A percentile compares a stretch with the other conserved stretches of the same genome.
These are phyloP conservation scores for Cordyceps tenuipes DNA, from an alignment of 2,329 filamentous ascomycete species.

Conservation along the genomic window DNA sequence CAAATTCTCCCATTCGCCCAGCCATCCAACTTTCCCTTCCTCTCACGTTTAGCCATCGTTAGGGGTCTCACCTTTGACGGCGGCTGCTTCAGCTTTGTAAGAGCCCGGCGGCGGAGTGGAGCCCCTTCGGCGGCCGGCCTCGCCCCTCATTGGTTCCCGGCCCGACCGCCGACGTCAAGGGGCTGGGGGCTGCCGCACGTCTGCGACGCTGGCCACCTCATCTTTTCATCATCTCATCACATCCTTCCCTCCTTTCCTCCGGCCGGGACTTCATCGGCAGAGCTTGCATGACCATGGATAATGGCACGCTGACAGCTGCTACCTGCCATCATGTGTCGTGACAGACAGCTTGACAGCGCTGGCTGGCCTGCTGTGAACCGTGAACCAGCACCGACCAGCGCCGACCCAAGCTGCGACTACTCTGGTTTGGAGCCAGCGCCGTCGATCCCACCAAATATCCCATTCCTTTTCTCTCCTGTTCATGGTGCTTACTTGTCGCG, in stretches of 20 bases:
- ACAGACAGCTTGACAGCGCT: no score
- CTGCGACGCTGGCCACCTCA: constrained; percentile 1
- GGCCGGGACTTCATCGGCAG: not conserved
- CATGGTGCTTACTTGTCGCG: not conserved
- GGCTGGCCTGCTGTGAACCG: no score
- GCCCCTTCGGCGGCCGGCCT: not conserved
- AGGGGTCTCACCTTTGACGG: not conserved
- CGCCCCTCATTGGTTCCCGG: constrained; percentile 1
- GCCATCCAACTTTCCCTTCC: not conserved
- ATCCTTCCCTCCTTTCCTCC: not conserved
- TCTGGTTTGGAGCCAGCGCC: constrained; percentile 6
- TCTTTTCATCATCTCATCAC: not conserved
- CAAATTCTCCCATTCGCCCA: not conserved
- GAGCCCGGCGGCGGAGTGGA: not conserved
- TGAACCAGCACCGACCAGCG: not conserved
- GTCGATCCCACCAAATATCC: constrained; percentile 3
- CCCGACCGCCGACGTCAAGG: not conserved
- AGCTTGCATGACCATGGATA: no score
- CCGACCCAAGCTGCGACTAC: constrained; percentile 3
- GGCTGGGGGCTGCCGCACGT: constrained; percentile 9
- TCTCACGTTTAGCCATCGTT: not conserved
- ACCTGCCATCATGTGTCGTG: no score
- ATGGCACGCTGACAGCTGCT: no score
- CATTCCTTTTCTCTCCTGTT: not conserved
- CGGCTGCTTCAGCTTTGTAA: constrained; percentile 10